These are phyloP conservation scores for Scleromitrula shiraiana DNA, from an alignment of 2,329 filamentous ascomycete genomes.

Conservation along the genomic window DNA sequence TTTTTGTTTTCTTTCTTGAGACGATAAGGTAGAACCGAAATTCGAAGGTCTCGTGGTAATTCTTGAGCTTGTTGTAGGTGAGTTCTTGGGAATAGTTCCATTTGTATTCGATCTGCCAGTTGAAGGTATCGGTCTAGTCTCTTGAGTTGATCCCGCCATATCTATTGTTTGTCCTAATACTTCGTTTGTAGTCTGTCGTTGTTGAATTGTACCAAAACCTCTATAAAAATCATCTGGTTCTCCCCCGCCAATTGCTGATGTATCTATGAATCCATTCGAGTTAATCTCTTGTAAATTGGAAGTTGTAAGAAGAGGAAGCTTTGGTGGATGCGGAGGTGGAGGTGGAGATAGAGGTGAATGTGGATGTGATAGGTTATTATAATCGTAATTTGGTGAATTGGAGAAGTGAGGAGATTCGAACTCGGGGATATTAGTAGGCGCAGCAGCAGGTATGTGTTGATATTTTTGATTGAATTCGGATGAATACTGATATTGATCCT, in stretches of 20 bases:
- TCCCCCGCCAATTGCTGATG: slow-evolving; percentile 17
- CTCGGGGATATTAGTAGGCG: too few species aligned
- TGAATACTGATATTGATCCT: slow-evolving; percentile 1
- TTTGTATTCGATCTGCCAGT: slow-evolving; percentile 43
- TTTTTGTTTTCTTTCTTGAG: slow-evolving; percentile 35
- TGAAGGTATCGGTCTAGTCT: slow-evolving; percentile 34
- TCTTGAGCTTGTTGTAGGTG: slow-evolving; percentile 34
- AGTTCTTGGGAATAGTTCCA: slow-evolving; percentile 41
- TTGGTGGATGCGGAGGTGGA: slow-evolving; percentile 22
- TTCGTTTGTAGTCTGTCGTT: slow-evolving; percentile 13
- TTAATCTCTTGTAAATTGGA: slow-evolving; percentile 20
- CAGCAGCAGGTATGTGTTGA: slow-evolving; percentile 6
- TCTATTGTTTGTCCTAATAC: slow-evolving; percentile 16
- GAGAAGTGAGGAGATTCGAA: slow-evolving; percentile 16
- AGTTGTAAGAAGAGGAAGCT: slow-evolving; percentile 23
- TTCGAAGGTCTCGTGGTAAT: slow-evolving; percentile 35
- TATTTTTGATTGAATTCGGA: slow-evolving; percentile 17
- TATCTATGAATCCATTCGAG: slow-evolving; percentile 19
- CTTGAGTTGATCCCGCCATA: slow-evolving; percentile 30
- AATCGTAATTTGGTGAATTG: slow-evolving; percentile 16
- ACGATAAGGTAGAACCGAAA: slow-evolving; percentile 48
- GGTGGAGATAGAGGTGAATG: too few species aligned
- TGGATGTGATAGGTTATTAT: too few species aligned
- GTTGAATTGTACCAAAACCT: slow-evolving; percentile 33
- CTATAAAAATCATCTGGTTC: slow-evolving; percentile 44